phyloP scores from a whole-genome alignment of 108 stramenopile genomes.

The Cyclotella choctawhatcheeana region DNA sequence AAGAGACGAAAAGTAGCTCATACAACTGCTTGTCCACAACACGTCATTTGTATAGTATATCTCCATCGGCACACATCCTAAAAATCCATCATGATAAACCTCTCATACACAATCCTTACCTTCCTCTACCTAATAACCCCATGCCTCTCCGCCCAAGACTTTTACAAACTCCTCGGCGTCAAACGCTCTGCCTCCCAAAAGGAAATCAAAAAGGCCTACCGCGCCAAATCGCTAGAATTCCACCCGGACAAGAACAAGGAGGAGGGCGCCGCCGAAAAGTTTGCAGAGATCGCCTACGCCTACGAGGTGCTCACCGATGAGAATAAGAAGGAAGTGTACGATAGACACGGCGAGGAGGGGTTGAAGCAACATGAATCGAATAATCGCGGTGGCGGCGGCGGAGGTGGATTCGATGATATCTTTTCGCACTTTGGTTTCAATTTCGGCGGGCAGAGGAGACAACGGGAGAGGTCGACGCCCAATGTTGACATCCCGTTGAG shows the following conservation, averaged over 20 bases:
- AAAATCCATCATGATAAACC: not conserved
- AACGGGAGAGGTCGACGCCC: constrained; percentile 86
- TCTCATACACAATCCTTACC: not conserved
- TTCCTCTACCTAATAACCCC: constrained; percentile 8
- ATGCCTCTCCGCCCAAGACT: constrained; percentile 52
- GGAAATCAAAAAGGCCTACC: constrained; percentile 96
- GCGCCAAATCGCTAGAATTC: constrained; percentile 89
- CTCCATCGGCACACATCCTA: too few species aligned
- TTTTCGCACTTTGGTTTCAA: constrained; percentile 82
- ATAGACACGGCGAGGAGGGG: constrained; percentile 97
- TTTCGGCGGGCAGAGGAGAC: constrained; percentile 75
- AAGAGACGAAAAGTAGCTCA: too few species aligned
- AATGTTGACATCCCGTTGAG: constrained; percentile 92
- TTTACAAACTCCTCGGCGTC: constrained; percentile 84
- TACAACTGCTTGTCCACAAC: too few species aligned
- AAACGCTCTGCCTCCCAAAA: constrained; percentile 71
- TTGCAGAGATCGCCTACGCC: constrained; percentile 94
- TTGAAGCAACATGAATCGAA: constrained; percentile 91
- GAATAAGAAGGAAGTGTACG: constrained; percentile 93
- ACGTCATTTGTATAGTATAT: too few species aligned
- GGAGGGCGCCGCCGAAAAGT: constrained; percentile 90
- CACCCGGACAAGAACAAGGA: constrained; percentile 97
- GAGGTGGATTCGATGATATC: constrained; percentile 80
- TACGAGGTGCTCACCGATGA: constrained; percentile 97
- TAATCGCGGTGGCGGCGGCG: constrained; percentile 70